Evolutionary conservation across 2,329 filamentous ascomycete species (phyloP).

Genomic region (Onygenales sp.): DNA sequence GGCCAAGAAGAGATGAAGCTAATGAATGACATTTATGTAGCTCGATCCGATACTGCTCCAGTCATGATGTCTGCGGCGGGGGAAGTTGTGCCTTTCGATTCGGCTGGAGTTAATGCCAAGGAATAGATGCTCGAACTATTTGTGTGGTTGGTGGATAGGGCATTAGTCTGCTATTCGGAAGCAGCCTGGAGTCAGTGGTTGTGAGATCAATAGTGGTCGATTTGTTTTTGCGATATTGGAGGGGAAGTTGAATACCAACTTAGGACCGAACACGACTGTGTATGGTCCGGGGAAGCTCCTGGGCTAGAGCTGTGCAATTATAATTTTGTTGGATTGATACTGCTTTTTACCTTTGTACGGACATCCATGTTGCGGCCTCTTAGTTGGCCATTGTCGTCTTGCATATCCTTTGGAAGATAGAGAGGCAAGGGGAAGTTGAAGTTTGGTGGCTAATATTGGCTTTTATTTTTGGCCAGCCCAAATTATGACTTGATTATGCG

Average conservation of each 20-base stretch:
- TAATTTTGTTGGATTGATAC: background rate
- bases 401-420: background rate
- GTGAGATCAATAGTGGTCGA: background rate
- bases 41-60: slow-evolving; percentile 9
- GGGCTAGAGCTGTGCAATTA: background rate
- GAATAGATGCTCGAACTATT: background rate
- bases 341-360: background rate
- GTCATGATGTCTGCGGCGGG: slow-evolving; percentile 9
- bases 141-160: background rate
- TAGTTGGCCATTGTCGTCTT: background rate
- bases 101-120: slow-evolving; percentile 8
- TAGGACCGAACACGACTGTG: background rate
- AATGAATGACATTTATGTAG: background rate
- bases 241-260: background rate
- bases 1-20: background rate
- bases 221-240: background rate
- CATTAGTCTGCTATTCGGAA: background rate
- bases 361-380: background rate
- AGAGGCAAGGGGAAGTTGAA: background rate
- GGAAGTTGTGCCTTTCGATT: slow-evolving; percentile 11
- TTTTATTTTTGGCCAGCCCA: too few relatives aligned
- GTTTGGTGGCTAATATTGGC: background rate
- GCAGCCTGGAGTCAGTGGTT: background rate
- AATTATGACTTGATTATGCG: background rate
- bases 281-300: too few relatives aligned